Evolutionary conservation across 176 grass and related monocot species (phyloP), one percentile per base, ranked within the genome.

Genomic region (Coix lacrymajobi): DNA sequence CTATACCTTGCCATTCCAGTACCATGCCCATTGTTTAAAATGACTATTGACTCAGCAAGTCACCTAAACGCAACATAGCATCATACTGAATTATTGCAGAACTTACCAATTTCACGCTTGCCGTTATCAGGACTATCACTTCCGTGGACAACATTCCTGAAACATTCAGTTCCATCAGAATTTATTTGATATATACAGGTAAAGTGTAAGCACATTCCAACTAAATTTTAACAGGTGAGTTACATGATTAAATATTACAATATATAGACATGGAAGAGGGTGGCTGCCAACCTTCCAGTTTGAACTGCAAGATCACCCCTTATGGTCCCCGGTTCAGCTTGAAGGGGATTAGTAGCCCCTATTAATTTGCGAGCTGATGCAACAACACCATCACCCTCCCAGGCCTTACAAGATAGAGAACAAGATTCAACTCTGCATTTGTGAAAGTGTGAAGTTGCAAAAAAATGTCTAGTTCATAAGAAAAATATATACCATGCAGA

Each of bases 81-180:
- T 29, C 26, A 25, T 33, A 60, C 30, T 82, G 48, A 84, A 39
- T 2, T 86, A 73, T 63, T 82, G 62, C 38, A n/a, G 30, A 76
- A 76, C 82, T 85, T 88, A 98, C 93, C 76, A 14, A 95, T 87
- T 87, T 98, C 92, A 51, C 96, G 92, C 28, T 87, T 91, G 71
- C 92, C 93, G 12, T 95, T 98, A 69, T 96, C 96, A 89, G 89
- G 89, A 67, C 96, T 95, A 77, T 98, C 93, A 83, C 96, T 98
- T 93, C 93, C 96, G 17, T 98, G 96, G 30, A 98, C 85, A 91
- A 95, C 85, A 83, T 98, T 98, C 90, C 96, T 98, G 89, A 61
- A 88, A 86, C 66, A 5, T 16, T 86, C 30, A 3, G 45, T 66
- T 85, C 16, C 48, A 72, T 82, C 2, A 90, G 29, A 45, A 30